Evolutionary conservation across 129 eudicot species (phyloP).

Genomic region (Chrysanthemum lavandulifolium): DNA sequence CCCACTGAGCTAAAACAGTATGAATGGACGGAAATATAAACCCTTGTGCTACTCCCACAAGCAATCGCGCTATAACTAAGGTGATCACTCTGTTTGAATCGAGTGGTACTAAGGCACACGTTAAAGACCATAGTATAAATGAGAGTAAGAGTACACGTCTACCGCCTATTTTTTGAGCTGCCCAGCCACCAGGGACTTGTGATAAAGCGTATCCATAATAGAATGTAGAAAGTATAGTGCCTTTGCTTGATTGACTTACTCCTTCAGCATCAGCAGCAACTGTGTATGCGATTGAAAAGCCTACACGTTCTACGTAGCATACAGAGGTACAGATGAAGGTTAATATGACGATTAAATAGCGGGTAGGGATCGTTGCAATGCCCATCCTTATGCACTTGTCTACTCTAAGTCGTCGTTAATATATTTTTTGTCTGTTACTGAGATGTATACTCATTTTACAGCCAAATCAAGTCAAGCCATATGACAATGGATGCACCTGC

Average conservation of each 20-base stretch:
- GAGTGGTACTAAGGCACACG: constrained; percentile 85
- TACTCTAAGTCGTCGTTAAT: constrained; percentile 4
- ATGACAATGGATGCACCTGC: constrained; percentile 22
- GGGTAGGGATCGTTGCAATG: constrained; percentile 50
- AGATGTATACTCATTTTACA: constrained; percentile 9
- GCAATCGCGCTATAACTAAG: constrained; percentile 74
- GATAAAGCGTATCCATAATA: constrained; percentile 95
- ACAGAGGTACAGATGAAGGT: constrained; percentile 86
- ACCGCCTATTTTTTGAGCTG: constrained; percentile 91
- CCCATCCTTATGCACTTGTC: constrained; percentile 39
- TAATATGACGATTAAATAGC: constrained; percentile 78
- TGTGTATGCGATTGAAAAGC: constrained; percentile 93
- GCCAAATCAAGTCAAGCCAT: constrained; percentile 1
- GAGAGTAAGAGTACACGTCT: constrained; percentile 90
- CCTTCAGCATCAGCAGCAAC: constrained; percentile 95
- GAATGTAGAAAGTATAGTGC: constrained; percentile 81
- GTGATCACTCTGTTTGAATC: constrained; percentile 62
- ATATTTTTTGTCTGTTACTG: constrained; percentile 1
- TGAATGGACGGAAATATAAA: constrained; percentile 94
- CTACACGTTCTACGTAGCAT: constrained; percentile 92
- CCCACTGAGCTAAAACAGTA: constrained; percentile 97
- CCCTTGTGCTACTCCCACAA: constrained; percentile 94
- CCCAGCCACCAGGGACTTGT: constrained; percentile 98
- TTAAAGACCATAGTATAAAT: constrained; percentile 81
- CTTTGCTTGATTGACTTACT: constrained; percentile 87